A percentile compares a stretch with the other conserved stretches of the same genome.
Conservation (phyloP, 352 stramenopile genomes). For the Phytophthora colocasiae region DNA sequence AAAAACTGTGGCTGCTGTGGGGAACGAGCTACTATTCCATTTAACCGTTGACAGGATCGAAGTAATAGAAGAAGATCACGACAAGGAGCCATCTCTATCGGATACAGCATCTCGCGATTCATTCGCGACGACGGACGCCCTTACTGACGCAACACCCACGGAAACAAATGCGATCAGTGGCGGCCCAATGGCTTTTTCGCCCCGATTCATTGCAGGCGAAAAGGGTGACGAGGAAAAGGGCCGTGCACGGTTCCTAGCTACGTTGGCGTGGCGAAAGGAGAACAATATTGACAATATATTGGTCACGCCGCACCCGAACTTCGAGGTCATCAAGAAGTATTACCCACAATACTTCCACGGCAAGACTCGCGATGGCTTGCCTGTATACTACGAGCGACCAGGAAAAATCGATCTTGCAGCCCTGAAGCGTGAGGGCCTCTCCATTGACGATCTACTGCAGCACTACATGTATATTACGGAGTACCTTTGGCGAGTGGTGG, state of each 20-base stretch:
- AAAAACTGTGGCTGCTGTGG: conserved; percentile 27
- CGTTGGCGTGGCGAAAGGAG: conserved; percentile 86
- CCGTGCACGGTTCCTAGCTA: conserved; percentile 74
- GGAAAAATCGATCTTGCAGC: conserved; percentile 88
- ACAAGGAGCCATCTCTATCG: conserved; percentile 32
- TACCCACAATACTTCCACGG: conserved; percentile 93
- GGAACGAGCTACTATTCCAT: conserved; percentile 53
- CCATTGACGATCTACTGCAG: conserved; percentile 86
- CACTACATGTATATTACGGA: conserved; percentile 95
- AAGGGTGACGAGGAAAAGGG: conserved; percentile 88
- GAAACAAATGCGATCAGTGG: conserved; percentile 49
- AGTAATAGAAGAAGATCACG: conserved; percentile 69
- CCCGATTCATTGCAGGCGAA: conserved; percentile 83
- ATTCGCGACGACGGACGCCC: conserved; percentile 17
- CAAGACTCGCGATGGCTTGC: conserved; percentile 72
- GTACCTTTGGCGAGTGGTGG: conserved; percentile 89
- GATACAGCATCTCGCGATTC: conserved; percentile 38
- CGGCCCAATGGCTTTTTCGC: conserved; percentile 77
- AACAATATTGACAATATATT: conserved; percentile 91
- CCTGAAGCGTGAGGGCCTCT: conserved; percentile 87
- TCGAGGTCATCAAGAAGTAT: conserved; percentile 92
- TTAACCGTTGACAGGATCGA: conserved; percentile 71
- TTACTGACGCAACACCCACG: conserved; percentile 11
- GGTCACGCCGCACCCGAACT: conserved; percentile 77
- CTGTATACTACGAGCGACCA: conserved; percentile 88